Evolutionary conservation across 495 filamentous ascomycete species (phyloP).

Genomic region (Thermochaetoides thermophila): DNA sequence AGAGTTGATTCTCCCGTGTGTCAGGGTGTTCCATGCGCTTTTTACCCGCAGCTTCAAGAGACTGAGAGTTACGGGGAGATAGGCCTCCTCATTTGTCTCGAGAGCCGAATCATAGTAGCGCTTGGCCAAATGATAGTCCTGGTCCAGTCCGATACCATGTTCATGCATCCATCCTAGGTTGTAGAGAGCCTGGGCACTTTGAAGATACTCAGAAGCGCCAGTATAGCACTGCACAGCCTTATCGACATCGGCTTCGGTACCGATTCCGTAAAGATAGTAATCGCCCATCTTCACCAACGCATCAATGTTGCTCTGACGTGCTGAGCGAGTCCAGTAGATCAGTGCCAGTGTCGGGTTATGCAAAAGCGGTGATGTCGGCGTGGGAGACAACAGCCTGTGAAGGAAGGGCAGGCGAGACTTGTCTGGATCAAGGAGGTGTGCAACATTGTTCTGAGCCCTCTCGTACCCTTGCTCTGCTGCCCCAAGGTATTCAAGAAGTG

Average conservation of each 20-base stretch:
- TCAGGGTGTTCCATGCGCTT: conserved; percentile 88
- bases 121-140: conserved; percentile 97
- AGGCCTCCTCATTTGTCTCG: conserved; percentile 82
- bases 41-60: conserved; percentile 71
- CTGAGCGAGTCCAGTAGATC: conserved; percentile 92
- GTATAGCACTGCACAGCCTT: conserved; percentile 90
- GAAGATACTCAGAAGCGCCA: conserved; percentile 75
- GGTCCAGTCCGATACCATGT: conserved; percentile 81
- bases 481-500: conserved; percentile 74
- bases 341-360: conserved; percentile 65
- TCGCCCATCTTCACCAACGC: conserved; percentile 96
- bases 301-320: conserved; percentile 87
- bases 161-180: conserved; percentile 99
- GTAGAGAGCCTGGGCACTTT: conserved; percentile 89
- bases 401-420: conserved; percentile 36
- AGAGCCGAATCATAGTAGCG: conserved; percentile 86
- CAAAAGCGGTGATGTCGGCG: conserved; percentile 36
- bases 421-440: conserved; percentile 74
- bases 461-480: conserved; percentile 96
- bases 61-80: conserved; percentile 82
- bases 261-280: conserved; percentile 76
- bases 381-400: conserved; percentile 20
- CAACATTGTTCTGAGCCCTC: conserved; percentile 83
- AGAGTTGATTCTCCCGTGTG: conserved; percentile 72
- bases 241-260: conserved; percentile 56